Base-by-base conservation (phyloP, 2,329 filamentous ascomycete genomes). In the Calonectria pseudoturangicola region DNA sequence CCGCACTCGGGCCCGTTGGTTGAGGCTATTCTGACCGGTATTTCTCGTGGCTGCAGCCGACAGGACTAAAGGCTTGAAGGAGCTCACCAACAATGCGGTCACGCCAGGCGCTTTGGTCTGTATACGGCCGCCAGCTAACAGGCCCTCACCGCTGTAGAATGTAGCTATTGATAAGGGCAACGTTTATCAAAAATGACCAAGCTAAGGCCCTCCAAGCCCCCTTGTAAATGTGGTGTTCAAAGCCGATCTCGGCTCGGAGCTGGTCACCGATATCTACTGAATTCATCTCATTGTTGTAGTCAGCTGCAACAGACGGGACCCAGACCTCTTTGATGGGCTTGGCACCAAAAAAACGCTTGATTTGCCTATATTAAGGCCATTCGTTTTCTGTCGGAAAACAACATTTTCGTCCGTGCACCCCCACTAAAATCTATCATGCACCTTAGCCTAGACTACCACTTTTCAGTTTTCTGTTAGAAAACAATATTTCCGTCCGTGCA, bases 181-280 rank as follows among this genome's bases (percentile, higher is more conserved):
- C 48, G 27, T 74, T 69, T 18, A 75, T 41, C n/a, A 75, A 56
- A 50, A 75, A 75, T 70, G 63, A 66, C 70, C 68, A 76, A 18
- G 70, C 70, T 41, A 76, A 45, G 33, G 70, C 72, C 36, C 70
- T 66, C 74, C 68, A 74, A 63, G 27, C 54, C 2, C 74, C 71
- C 27, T 54, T 45, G 51, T 36, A 25, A 51, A 74, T 39, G 16
- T 21, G 41, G 63, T 74, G 69, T 25, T 71, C 45, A 65, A 64
- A 64, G 16, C 60, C 50, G 6, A 27, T 18, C 48, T 47, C 51
- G 21, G 63, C 51, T 54, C 64, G 50, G 18, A 70, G 36, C 45
- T 76, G 66, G 50, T 74, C 64, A 54, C 60, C 73, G 30, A 47
- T 48, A 72, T 76, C 66, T 18, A 76, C 62, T 30, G 28, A 51